Base-by-base conservation (phyloP, 371 early-diverging fungal genomes). In the Parasitella parasitica region DNA sequence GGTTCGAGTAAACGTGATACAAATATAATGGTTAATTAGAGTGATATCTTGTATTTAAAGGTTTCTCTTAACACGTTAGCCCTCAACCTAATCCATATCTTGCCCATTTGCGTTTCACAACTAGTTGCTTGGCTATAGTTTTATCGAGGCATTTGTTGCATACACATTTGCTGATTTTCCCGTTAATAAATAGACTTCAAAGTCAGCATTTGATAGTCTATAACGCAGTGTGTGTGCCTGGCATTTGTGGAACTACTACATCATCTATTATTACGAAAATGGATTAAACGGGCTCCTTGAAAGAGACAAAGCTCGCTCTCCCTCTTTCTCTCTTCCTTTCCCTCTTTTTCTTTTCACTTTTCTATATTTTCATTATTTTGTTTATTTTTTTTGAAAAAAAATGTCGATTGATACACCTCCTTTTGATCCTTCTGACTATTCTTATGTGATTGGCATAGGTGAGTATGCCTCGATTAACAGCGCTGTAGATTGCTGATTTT, bases 371-470 rank as follows among this genome's bases (percentile, higher is more conserved):
- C 22, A 22, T 22, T 56, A 6, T 32, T 32, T 8, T 8, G 6
- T 8, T 32, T 32, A 32, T 0, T 32, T 28, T n/a, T n/a, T n/a
- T n/a, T n/a, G n/a, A n/a, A n/a, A n/a, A 32, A 57, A 7, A 6
- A 72, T 68, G 64, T 62, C 69, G n/a, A 69, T 66, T 36, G 77
- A 71, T 34, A 70, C 74, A 9, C 67, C 61, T 43, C 59, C 73
- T 15, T 78, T 78, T 66, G 79, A 78, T 56, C 64, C 76, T 15
- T 62, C 67, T 15, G 79, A 78, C 41, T 78, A 73, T 57, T 75
- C 79, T 12, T 78, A 78, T 59, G 79, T 78, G 26, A 78, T 78
- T 65, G 79, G 79, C 61, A 78, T 78, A 60, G 79, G 79, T 76
- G 73, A 70, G 28, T 24, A 53, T 49, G 35, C 15, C 35, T 22